Evolutionary conservation across 345 rosid species (phyloP).

Genomic region (Cardamine resedifolia): DNA sequence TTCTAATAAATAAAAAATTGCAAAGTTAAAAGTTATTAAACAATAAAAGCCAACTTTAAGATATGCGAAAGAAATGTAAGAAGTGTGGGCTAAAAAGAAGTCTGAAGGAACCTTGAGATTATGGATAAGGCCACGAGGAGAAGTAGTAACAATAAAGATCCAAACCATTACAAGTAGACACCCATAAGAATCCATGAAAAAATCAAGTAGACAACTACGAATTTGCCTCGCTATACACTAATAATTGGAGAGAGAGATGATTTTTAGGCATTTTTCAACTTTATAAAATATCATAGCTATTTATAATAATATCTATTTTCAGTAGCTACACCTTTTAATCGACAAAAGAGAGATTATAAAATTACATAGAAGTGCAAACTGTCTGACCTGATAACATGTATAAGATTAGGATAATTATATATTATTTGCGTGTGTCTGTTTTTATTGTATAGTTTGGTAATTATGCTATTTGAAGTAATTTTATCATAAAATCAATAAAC

Average conservation of each 20-base stretch:
- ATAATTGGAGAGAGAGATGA: slow-evolving; percentile 3
- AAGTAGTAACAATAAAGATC: neutral
- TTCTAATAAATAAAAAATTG: too few relatives aligned
- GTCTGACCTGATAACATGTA: too few relatives aligned
- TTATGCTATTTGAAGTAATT: too few relatives aligned
- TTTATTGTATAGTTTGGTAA: neutral
- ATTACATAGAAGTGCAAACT: too few relatives aligned
- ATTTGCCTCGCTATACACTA: neutral
- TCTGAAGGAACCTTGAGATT: slow-evolving; percentile 4
- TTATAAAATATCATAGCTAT: neutral
- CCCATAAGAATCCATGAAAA: slow-evolving; percentile 6
- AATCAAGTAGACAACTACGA: slow-evolving; percentile 9
- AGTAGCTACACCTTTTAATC: neutral
- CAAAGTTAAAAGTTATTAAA: too few relatives aligned
- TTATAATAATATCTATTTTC: neutral
- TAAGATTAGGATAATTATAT: neutral
- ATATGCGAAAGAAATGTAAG: too few relatives aligned
- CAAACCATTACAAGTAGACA: slow-evolving; percentile 6
- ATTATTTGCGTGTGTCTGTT: neutral
- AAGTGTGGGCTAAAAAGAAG: neutral
- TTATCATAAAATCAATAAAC: too few relatives aligned
- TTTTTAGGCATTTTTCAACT: neutral
- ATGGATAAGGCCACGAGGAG: slow-evolving; percentile 1
- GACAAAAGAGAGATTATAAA: too few relatives aligned
- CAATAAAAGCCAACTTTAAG: too few relatives aligned